Evolutionary conservation across 345 rosid genomes (phyloP), one percentile per base, ranked within the genome.

Genomic region (Euphorbia tirucalli): DNA sequence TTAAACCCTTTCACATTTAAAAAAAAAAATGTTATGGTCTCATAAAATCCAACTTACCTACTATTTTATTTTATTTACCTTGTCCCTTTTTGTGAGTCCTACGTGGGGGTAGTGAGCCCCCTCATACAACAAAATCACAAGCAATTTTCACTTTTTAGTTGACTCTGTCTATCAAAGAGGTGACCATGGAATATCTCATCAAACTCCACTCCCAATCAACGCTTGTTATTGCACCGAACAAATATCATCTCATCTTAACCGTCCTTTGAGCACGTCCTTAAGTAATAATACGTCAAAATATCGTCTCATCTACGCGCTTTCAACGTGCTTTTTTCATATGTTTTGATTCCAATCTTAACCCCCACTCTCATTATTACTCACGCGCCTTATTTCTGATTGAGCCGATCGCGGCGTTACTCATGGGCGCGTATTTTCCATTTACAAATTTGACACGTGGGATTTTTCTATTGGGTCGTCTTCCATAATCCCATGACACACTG

Each of bases 121-220:
- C 2, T 44, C 18, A 46, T 46, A 46, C 11, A 7, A 46, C 19
- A 46, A 1, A 11, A 46, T 46, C 52, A 6, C 52, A 55, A 55
- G 30, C 59, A 22, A 55, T 55, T 5, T 18, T 18, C 4, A 48
- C 37, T 16, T 15, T 35, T n/a, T 35, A 50, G 22, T 68, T 55
- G 74, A 76, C 76, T 76, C 78, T 78, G 72, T 75, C 76, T 1
- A 63, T 76, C 67, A 70, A 61, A 82, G 80, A 80, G 85, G 78
- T 81, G 85, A 69, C 57, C n/a, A 13, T 30, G 39, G 44, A 21
- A 6, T 27, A 60, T n/a, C 6, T 11, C 41, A 0, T 24, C 39
- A 35, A 3, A 35, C 3, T 35, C 39, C 7, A 35, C 2, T 19
- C 4, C 0, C 27, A 3, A 76, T 76, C 60, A 68, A 79, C 75